phyloP scores from a whole-genome alignment of 2,329 filamentous ascomycete genomes.

The Arthrinium puccinioides region DNA sequence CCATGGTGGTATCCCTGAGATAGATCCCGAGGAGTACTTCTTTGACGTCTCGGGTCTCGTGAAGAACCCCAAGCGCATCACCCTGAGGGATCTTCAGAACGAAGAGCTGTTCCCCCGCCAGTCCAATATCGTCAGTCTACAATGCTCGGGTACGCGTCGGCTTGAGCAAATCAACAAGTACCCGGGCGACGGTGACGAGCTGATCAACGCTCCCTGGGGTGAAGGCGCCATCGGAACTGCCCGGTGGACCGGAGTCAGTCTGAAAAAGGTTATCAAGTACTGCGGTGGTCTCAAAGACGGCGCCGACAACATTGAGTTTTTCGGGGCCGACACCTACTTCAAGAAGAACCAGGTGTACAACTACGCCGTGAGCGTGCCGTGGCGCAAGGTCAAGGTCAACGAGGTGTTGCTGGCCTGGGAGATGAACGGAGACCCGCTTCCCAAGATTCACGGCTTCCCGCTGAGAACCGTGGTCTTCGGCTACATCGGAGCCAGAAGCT shows the following conservation, averaged over 20 bases:
- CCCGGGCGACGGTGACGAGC: conserved; percentile 59
- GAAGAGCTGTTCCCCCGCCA: conserved; percentile 53
- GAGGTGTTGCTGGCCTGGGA: conserved; percentile 64
- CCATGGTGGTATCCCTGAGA: conserved; percentile 63
- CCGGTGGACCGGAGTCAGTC: conserved; percentile 52
- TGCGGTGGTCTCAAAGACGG: conserved; percentile 53
- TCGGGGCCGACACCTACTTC: conserved; percentile 67
- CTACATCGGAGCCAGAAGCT: conserved; percentile 59
- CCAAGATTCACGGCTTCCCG: conserved; percentile 59
- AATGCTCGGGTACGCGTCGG: conserved; percentile 62
- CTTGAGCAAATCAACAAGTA: conserved; percentile 62
- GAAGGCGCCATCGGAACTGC: conserved; percentile 63
- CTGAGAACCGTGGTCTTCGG: conserved; percentile 56
- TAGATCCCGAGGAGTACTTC: conserved; percentile 47
- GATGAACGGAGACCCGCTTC: conserved; percentile 61
- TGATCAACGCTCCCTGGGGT: conserved; percentile 48
- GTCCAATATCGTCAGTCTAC: conserved; percentile 52
- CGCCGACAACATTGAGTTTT: conserved; percentile 59
- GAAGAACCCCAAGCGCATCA: conserved; percentile 47
- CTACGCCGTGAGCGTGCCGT: conserved; percentile 61
- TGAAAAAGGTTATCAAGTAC: conserved; percentile 64
- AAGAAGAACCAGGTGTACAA: conserved; percentile 59
- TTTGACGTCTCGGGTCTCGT: conserved; percentile 55
- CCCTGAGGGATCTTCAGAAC: conserved; percentile 52
- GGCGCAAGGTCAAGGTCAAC: conserved; percentile 58